These are phyloP conservation scores for Toxoplasma gondii DNA, from an alignment of 169 alveolate species.

Conservation along the genomic window DNA sequence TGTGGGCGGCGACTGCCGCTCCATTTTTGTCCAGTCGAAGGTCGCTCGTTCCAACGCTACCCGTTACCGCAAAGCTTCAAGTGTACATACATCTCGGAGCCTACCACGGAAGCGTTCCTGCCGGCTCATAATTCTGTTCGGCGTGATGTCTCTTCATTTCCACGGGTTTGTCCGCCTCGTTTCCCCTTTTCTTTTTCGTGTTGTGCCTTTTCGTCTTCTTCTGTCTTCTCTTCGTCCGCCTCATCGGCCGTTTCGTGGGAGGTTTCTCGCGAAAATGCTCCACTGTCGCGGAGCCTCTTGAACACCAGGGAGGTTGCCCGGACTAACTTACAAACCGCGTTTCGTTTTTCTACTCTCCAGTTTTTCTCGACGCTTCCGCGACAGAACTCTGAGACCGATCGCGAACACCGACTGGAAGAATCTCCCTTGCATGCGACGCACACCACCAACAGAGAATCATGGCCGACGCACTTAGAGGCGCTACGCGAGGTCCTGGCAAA, in stretches of 20 bases:
- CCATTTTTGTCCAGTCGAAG: too few species aligned
- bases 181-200: not conserved
- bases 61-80: not conserved
- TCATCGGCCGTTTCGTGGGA: too few species aligned
- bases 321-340: not conserved
- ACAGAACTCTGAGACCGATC: not conserved
- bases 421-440: not conserved
- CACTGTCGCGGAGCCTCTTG: not conserved
- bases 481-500: not conserved
- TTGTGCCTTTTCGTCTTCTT: not conserved
- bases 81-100: not conserved
- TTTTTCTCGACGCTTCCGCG: not conserved
- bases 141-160: not conserved
- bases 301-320: not conserved
- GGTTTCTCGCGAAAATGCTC: too few species aligned
- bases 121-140: not conserved
- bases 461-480: constrained; percentile 3
- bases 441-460: not conserved
- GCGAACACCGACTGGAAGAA: not conserved
- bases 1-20: too few species aligned
- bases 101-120: not conserved
- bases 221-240: not conserved
- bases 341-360: not conserved
- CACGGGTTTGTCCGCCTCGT: not conserved
- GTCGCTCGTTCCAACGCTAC: too few species aligned